phyloP scores from a whole-genome alignment of 495 filamentous ascomycete species.

The Echria macrotheca region DNA sequence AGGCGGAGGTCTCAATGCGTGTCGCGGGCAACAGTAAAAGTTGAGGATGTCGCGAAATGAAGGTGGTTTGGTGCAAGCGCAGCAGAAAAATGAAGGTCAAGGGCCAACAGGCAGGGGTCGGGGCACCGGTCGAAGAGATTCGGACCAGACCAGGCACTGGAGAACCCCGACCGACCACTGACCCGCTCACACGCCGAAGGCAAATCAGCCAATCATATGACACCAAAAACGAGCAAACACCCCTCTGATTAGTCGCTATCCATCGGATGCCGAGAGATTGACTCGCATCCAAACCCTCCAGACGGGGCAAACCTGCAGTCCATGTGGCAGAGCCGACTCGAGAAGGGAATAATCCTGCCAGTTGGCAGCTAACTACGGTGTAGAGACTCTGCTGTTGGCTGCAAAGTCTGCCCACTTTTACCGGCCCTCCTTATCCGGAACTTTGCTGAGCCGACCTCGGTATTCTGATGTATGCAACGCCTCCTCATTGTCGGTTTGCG shows the following conservation, averaged over 20 bases:
- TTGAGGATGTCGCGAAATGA: no score
- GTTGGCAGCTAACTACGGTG: no score
- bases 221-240: conserved; percentile 7
- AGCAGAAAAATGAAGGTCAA: conserved; percentile 11
- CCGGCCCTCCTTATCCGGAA: conserved; percentile 2
- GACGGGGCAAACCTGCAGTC: no score
- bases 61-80: conserved; percentile 12
- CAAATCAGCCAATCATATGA: conserved; percentile 12
- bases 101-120: background rate
- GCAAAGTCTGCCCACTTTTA: background rate
- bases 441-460: background rate
- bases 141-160: conserved; percentile 4
- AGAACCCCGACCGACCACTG: conserved; percentile 1
- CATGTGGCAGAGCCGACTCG: no score
- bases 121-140: background rate
- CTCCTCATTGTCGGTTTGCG: background rate
- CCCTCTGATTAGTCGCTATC: conserved; percentile 14
- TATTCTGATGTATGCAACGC: background rate
- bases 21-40: background rate
- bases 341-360: no score
- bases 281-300: no score
- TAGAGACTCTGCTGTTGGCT: no score
- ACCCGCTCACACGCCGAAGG: conserved; percentile 9
- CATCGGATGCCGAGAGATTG: conserved; percentile 5
- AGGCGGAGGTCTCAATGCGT: background rate